These are phyloP conservation scores for Steccherinum ochraceum DNA, from an alignment of 768 basidiomycete genomes.

Conservation along the genomic window DNA sequence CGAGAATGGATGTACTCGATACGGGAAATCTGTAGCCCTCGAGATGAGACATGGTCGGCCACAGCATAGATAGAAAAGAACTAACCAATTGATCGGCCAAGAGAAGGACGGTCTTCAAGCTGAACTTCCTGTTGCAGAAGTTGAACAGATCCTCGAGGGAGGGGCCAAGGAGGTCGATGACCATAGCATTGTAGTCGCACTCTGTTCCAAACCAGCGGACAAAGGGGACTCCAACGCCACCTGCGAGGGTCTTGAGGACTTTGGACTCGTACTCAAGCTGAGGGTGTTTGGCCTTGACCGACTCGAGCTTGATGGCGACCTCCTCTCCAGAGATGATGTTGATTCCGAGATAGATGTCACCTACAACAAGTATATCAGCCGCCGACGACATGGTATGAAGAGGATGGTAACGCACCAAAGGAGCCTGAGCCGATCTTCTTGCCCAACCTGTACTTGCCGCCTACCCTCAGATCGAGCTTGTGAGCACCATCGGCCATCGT, in stretches of 20 bases:
- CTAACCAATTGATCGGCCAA: constrained; percentile 93
- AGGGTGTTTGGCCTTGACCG: constrained; percentile 99
- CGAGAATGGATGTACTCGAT: constrained; percentile 99
- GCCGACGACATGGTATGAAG: neutral
- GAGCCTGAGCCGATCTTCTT: constrained; percentile 99
- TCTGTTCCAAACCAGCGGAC: constrained; percentile 94
- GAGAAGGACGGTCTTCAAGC: constrained; percentile 91
- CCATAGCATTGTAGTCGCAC: constrained; percentile 99
- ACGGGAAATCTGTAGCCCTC: constrained; percentile 72
- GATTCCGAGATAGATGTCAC: constrained; percentile 98
- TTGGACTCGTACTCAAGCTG: constrained; percentile 98
- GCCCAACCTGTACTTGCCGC: constrained; percentile 94
- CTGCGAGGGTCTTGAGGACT: constrained; percentile 96
- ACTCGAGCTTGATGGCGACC: constrained; percentile 99
- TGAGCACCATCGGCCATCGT: constrained; percentile 68
- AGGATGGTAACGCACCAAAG: constrained; percentile 65
- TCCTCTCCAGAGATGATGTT: constrained; percentile 99
- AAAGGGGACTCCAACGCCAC: constrained; percentile 97
- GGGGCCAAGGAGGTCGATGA: constrained; percentile 91
- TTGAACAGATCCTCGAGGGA: constrained; percentile 90
- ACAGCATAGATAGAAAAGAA: constrained; percentile 16
- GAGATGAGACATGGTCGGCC: constrained; percentile 6
- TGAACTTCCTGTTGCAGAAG: constrained; percentile 97
- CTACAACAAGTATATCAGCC: constrained; percentile 32
- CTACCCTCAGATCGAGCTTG: constrained; percentile 83